Evolutionary conservation across 495 filamentous ascomycete genomes (phyloP), one percentile per base, ranked within the genome.

Genomic region (Lophium mytilinum): DNA sequence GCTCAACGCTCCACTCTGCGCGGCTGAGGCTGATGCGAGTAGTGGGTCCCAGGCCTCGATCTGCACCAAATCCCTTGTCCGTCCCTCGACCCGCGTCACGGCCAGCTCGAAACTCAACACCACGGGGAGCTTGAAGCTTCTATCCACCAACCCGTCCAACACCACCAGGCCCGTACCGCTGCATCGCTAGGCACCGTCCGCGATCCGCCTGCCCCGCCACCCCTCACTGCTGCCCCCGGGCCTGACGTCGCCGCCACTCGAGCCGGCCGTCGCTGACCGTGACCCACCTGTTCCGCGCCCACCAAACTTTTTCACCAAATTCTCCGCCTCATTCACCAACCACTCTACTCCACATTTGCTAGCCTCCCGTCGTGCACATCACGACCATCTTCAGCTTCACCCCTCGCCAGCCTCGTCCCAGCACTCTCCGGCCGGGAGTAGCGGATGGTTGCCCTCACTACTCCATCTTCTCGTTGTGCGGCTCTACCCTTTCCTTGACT

Each of bases 401-500:
- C 40, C 40, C 40, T 18, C 40, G 1, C 40, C 40, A 14, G 3
- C 40, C 40, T 46, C 54, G 41, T 37, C 39, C 51, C 52, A 50
- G 15, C 53, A 19, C 50, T 45, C 55, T 55, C 60, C 60, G 55
- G 58, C 60, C 50, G 37, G 51, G 55, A 50, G 53, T 50, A 55
- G 55, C 60, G 58, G 52, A 54, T n/a, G 50, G 40, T 56, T 51
- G 43, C 39, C 58, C 50, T 46, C 47, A 50, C 21, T 35, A 42
- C 40, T 54, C 55, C 33, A 41, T 54, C 37, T 50, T 50, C 57
- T 57, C 53, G 61, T 60, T 41, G 53, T 57, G 57, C 37, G 24
- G 53, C 57, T 53, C 50, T 36, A 17, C 33, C 19, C 34, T 33
- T 9, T 60, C 57, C 54, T 46, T 55, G 50, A 60, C 54, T 42